Conservation (phyloP, 805 yeast species). For the Ogataea salicorniae region DNA sequence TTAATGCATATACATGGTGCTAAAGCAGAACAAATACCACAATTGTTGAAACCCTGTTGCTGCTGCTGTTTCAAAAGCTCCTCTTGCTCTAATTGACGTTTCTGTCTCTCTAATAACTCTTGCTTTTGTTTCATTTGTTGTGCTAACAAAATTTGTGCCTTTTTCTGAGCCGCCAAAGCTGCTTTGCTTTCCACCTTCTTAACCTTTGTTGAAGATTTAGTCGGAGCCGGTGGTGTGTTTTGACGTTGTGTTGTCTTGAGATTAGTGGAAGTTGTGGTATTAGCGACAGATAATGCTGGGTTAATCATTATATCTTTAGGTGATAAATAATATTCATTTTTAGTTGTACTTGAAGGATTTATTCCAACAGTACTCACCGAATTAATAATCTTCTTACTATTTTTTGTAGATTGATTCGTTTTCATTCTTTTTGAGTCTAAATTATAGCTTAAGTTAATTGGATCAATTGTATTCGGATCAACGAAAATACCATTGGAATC, state of each 20-base stretch:
- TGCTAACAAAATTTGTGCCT: slow-evolving; percentile 17
- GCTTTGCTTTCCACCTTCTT: slow-evolving; percentile 18
- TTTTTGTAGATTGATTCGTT: slow-evolving; percentile 8
- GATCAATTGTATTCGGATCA: slow-evolving; percentile 27
- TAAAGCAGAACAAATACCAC: background rate
- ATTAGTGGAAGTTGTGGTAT: background rate
- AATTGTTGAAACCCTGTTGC: slow-evolving; percentile 1
- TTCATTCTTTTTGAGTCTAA: slow-evolving; percentile 28
- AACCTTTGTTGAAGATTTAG: slow-evolving; percentile 2
- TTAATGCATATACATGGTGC: background rate
- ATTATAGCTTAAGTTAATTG: slow-evolving; percentile 28
- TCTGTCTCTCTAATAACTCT: slow-evolving; percentile 13
- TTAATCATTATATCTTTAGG: slow-evolving; percentile 24
- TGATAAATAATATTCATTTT: slow-evolving; percentile 11
- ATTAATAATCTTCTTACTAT: slow-evolving; percentile 1
- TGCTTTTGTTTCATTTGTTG: slow-evolving; percentile 19
- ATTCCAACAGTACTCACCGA: slow-evolving; percentile 5
- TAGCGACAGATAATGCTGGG: slow-evolving; percentile 5
- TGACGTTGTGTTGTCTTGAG: background rate
- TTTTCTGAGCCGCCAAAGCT: slow-evolving; percentile 16
- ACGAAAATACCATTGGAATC: slow-evolving; percentile 3
- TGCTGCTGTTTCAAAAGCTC: slow-evolving; percentile 4
- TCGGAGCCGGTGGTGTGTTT: background rate
- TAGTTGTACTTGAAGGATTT: slow-evolving; percentile 3
- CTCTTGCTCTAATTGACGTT: slow-evolving; percentile 5